These are phyloP conservation scores for Botryococcus braunii DNA, from an alignment of 163 green algal species.

Conservation along the genomic window DNA sequence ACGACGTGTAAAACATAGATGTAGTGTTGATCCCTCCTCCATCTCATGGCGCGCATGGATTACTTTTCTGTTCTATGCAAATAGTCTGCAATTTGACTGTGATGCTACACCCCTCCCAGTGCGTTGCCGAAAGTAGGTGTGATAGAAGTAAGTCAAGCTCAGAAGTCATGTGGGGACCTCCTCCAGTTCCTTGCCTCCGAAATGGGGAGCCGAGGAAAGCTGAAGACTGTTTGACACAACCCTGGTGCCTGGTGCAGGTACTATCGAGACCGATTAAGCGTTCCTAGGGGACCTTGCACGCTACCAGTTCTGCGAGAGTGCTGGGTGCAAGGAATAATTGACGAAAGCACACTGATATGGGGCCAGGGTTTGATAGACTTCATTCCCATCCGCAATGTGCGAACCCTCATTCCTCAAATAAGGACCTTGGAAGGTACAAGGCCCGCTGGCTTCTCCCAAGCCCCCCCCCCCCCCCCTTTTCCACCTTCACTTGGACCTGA, in stretches of 20 bases:
- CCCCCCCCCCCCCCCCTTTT: too few relatives aligned
- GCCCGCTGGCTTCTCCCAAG: too few relatives aligned
- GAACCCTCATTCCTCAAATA: conserved; percentile 81
- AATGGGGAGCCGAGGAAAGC: not conserved
- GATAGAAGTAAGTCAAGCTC: not conserved
- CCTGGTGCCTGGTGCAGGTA: conserved; percentile 24
- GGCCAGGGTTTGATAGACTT: conserved; percentile 86
- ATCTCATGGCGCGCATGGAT: not conserved
- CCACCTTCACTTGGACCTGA: too few relatives aligned
- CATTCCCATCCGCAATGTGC: conserved; percentile 85
- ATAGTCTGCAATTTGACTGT: not conserved
- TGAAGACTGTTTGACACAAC: not conserved
- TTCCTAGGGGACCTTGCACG: conserved; percentile 81
- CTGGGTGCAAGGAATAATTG: conserved; percentile 88
- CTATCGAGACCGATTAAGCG: conserved; percentile 39
- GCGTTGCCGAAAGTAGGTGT: not conserved
- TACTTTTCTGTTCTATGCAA: not conserved
- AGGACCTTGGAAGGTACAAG: conserved; percentile 77
- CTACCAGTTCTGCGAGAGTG: conserved; percentile 77
- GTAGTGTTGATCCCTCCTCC: not conserved
- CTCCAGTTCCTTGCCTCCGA: not conserved
- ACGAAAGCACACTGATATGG: conserved; percentile 94
- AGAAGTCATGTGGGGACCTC: not conserved
- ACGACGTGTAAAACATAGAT: not conserved
- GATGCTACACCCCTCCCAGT: not conserved